Conservation (phyloP, 768 basidiomycete genomes). For the Serendipita indica region DNA sequence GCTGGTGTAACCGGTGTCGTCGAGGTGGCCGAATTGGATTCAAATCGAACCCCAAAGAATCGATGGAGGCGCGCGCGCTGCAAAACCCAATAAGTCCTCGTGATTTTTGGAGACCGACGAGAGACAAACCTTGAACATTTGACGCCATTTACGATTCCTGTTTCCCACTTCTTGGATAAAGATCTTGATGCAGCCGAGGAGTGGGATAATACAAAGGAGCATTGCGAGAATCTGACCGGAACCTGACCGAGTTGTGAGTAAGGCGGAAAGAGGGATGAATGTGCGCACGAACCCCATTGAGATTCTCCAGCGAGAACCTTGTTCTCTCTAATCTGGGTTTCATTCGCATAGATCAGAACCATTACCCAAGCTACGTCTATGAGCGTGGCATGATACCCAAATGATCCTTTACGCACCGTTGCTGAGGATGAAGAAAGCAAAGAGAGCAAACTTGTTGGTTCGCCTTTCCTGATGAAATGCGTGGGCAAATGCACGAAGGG, state of each 20-base stretch:
- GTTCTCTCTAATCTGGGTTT: neutral
- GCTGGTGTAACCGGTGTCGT: neutral
- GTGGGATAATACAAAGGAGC: neutral
- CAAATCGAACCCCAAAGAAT: neutral
- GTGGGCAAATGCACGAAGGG: neutral
- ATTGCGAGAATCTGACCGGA: slow-evolving; percentile 2
- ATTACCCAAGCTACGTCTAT: neutral
- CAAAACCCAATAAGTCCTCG: neutral
- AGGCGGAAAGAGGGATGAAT: neutral
- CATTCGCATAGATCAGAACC: neutral
- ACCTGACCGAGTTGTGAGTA: neutral
- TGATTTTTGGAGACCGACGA: neutral
- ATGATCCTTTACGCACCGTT: neutral
- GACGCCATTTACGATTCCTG: neutral
- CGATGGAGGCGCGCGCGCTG: neutral
- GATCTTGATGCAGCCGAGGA: slow-evolving; percentile 1
- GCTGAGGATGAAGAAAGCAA: slow-evolving; percentile 2
- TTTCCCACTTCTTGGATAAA: neutral
- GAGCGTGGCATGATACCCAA: neutral
- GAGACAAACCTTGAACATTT: neutral
- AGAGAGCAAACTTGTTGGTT: slow-evolving; percentile 3
- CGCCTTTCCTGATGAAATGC: slow-evolving; percentile 4
- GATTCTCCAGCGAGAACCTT: neutral
- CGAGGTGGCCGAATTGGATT: neutral
- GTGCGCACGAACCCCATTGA: neutral